Evolutionary conservation across 2,329 filamentous ascomycete species (phyloP).

Genomic region (Stemphylium beticola): DNA sequence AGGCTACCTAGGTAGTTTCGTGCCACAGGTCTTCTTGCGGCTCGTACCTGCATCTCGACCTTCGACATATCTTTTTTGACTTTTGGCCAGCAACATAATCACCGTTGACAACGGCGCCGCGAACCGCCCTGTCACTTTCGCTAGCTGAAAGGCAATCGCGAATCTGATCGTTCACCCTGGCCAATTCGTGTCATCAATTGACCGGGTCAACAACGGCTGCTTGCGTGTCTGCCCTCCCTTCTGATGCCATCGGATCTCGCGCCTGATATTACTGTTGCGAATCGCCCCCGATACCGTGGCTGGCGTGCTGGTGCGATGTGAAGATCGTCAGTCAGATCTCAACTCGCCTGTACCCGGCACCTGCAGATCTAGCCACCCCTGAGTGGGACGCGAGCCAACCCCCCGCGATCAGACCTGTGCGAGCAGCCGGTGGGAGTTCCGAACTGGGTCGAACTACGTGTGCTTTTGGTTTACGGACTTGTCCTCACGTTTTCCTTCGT

Average conservation of each 20-base stretch:
- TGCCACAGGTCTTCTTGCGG: conserved; percentile 6
- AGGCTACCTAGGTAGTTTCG: not conserved
- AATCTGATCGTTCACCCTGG: not conserved
- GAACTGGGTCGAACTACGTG: not conserved
- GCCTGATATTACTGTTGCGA: conserved; percentile 4
- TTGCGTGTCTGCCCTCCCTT: not conserved
- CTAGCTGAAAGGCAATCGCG: not conserved
- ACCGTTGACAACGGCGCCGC: conserved; percentile 11
- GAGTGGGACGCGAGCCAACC: not conserved
- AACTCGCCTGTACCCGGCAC: conserved; percentile 7
- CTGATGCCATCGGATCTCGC: not conserved
- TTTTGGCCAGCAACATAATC: not conserved
- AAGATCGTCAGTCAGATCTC: conserved; percentile 8
- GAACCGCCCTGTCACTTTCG: conserved; percentile 7
- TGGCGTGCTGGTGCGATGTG: not conserved
- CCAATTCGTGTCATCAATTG: not conserved
- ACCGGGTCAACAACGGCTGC: not conserved
- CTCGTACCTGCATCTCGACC: conserved; percentile 2
- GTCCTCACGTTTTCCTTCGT: not conserved
- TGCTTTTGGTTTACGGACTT: not conserved
- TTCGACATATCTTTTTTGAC: not conserved
- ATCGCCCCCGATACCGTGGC: not conserved
- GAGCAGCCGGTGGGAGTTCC: too few relatives aligned
- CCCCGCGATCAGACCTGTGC: not conserved
- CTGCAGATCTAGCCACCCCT: conserved; percentile 5